Conservation (phyloP, 148 eudicot species). For the Chenopodium album region DNA sequence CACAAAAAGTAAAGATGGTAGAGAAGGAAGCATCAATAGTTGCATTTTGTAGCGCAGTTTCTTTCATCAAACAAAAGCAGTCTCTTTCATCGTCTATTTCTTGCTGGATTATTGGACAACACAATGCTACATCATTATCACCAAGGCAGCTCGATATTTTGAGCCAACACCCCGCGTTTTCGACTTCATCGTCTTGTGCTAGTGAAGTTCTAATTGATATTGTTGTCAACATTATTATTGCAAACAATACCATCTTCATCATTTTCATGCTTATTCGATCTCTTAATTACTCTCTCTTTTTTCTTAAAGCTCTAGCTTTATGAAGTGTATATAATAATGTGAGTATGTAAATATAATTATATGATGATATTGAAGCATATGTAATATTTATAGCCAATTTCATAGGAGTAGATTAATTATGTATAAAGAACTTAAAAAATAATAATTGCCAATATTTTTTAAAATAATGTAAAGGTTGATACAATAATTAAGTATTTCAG, state of each 20-base stretch:
- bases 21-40: not conserved
- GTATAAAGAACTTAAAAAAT: no score
- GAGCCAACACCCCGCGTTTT: not conserved
- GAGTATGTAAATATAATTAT: not conserved
- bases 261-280: not conserved
- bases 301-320: not conserved
- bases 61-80: not conserved
- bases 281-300: not conserved
- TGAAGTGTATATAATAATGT: not conserved
- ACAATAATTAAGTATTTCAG: no score
- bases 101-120: not conserved
- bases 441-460: no score
- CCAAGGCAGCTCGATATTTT: not conserved
- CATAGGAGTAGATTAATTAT: not conserved
- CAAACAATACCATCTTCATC: not conserved
- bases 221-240: not conserved
- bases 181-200: not conserved
- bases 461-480: no score
- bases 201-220: not conserved
- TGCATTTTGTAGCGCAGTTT: not conserved
- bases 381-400: not conserved
- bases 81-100: not conserved
- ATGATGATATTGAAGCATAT: not conserved
- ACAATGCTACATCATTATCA: not conserved
- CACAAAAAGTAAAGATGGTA: not conserved